Conservation (phyloP, 2,329 filamentous ascomycete genomes). For the Helicocarpus griseus region DNA sequence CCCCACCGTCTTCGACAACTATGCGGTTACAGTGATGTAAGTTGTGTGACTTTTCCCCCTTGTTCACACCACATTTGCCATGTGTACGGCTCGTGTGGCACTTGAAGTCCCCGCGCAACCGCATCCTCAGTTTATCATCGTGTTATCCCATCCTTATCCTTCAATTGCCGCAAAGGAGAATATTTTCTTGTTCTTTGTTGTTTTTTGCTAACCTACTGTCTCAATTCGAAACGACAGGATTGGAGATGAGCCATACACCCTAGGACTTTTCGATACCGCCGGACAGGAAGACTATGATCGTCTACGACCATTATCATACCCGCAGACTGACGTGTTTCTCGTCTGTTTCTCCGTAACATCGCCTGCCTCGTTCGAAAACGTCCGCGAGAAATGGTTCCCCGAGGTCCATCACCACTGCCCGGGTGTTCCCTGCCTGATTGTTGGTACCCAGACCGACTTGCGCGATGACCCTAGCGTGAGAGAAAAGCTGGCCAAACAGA, state of each 20-base stretch:
- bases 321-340: constrained; percentile 96
- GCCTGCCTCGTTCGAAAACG: constrained; percentile 97
- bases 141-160: not conserved
- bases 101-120: not conserved
- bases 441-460: constrained; percentile 95
- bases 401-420: constrained; percentile 98
- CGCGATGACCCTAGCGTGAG: constrained; percentile 77
- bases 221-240: constrained; percentile 55
- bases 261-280: constrained; percentile 95
- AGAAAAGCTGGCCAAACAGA: constrained; percentile 90
- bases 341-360: constrained; percentile 98
- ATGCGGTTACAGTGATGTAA: constrained; percentile 99
- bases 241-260: constrained; percentile 94
- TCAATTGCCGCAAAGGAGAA: too few relatives aligned
- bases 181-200: not conserved
- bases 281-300: constrained; percentile 99
- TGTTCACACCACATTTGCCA: constrained; percentile 4
- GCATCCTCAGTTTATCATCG: too few relatives aligned
- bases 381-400: constrained; percentile 97
- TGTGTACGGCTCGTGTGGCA: constrained; percentile 3
- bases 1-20: constrained; percentile 98
- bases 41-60: constrained; percentile 31
- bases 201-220: constrained; percentile 7
- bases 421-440: constrained; percentile 92
- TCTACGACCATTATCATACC: constrained; percentile 90